Evolutionary conservation across 2,329 filamentous ascomycete species (phyloP), one percentile per base, ranked within the genome.

Genomic region (Cladosporium halotolerans): DNA sequence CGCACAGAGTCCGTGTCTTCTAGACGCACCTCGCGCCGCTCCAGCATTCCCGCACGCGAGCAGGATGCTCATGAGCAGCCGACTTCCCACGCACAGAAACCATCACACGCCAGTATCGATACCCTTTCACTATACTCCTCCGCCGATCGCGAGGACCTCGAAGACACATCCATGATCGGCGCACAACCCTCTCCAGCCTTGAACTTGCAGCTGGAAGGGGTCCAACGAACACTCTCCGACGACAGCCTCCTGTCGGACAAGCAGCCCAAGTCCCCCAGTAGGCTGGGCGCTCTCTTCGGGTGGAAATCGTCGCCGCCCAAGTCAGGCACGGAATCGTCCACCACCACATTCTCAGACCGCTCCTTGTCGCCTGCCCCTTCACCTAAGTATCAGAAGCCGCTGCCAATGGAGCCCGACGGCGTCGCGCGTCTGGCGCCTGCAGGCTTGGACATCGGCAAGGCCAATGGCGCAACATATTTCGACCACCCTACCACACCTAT

Each of bases 281-380:
- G 73, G 53, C 77, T 86, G 62, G 80, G 79, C 42, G 82, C 80
- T 11, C 84, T 86, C 68, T 87, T 87, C 62, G 80, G 82, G 56
- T 85, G 83, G 80, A 84, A 82, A 58, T 77, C 75, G 18, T 70
- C 74, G 28, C 72, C 76, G 44, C 77, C 77, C 3, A 77, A 79
- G 53, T 76, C 77, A 13, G 73, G 74, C n/a, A 59, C 59, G 13
- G 63, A 66, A 11, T 81, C 82, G 51, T 79, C 80, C 13, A 80
- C 78, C 43, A 84, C 82, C 18, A 80, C 81, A 42, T 82, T 84
- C 62, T 85, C 82, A 9, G 80, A 82, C 46, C 75, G 73, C 38
- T 79, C 79, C 19, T 72, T 76, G 57, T 85, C 82, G 6, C 80
- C 82, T 2, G 68, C 78, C 53, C 78, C 78, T 10, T 83, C 81